Evolutionary conservation across 768 basidiomycete species (phyloP).

Genomic region (Mrakia frigida): DNA sequence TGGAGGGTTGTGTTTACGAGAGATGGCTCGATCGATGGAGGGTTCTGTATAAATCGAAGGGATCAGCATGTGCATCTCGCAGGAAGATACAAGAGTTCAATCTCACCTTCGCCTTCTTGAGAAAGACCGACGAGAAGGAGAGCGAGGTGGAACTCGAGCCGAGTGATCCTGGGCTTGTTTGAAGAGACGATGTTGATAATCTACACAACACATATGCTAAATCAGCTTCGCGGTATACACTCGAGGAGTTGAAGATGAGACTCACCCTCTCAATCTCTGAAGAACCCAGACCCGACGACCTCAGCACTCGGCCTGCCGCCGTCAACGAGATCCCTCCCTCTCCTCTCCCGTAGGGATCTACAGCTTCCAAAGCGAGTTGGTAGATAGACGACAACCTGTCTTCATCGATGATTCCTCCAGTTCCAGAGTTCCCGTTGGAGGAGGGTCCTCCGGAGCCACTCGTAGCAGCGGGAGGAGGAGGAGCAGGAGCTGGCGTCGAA

Average conservation of each 20-base stretch:
- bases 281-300: background rate
- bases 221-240: background rate
- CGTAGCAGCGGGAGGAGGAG: background rate
- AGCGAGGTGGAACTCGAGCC: constrained; percentile 85
- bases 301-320: constrained; percentile 1
- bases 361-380: constrained; percentile 25
- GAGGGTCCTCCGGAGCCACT: constrained; percentile 1
- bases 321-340: constrained; percentile 18
- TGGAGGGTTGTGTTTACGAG: constrained; percentile 15
- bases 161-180: constrained; percentile 65
- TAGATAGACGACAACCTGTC: constrained; percentile 5
- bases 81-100: background rate
- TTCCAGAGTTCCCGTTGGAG: too few species aligned
- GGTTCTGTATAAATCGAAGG: background rate
- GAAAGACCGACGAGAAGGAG: constrained; percentile 80
- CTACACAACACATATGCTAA: constrained; percentile 45
- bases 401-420: constrained; percentile 13
- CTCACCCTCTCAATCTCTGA: constrained; percentile 22
- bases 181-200: constrained; percentile 86
- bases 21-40: background rate
- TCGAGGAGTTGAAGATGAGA: background rate
- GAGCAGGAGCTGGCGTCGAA: background rate
- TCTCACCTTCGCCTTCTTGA: constrained; percentile 67
- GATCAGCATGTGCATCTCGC: background rate
- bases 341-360: constrained; percentile 22